Evolutionary conservation across 225 moss, liverwort and hornwort species (phyloP).

Genomic region (Anthoceros angustus): DNA sequence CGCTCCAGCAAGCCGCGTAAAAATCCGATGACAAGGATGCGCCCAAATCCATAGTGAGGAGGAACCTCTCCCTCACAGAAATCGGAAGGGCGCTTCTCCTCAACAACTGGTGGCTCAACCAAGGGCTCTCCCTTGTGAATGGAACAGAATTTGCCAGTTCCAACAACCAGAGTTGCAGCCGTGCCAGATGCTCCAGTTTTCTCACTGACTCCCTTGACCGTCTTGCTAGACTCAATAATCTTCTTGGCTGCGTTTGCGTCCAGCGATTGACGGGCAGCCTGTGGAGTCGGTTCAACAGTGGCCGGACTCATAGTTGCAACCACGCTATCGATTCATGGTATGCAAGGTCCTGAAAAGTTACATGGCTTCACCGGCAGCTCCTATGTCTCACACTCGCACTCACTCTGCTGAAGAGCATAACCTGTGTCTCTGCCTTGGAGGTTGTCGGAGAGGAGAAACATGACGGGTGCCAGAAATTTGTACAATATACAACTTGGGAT

Average conservation of each 20-base stretch:
- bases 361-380: background rate
- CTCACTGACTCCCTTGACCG: background rate
- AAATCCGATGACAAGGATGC: conserved; percentile 39
- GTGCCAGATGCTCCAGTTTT: background rate
- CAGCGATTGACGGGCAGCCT: background rate
- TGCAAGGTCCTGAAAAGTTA: background rate
- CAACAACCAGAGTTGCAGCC: background rate
- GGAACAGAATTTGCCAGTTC: conserved; percentile 3
- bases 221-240: background rate
- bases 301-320: background rate
- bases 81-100: background rate
- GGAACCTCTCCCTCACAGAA: background rate
- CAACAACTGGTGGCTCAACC: conserved; percentile 2
- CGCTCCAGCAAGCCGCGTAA: conserved; percentile 41
- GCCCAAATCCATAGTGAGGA: background rate
- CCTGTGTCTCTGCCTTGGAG: too few species aligned
- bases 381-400: too few species aligned
- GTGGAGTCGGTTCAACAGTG: background rate
- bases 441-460: too few species aligned
- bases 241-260: background rate
- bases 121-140: conserved; percentile 3
- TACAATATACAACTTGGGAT: too few species aligned
- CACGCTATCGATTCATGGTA: background rate
- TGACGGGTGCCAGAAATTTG: too few species aligned
- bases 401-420: too few species aligned